Conservation (phyloP, 2,329 filamentous ascomycete genomes). For the Phaeosphaeria sp. region DNA sequence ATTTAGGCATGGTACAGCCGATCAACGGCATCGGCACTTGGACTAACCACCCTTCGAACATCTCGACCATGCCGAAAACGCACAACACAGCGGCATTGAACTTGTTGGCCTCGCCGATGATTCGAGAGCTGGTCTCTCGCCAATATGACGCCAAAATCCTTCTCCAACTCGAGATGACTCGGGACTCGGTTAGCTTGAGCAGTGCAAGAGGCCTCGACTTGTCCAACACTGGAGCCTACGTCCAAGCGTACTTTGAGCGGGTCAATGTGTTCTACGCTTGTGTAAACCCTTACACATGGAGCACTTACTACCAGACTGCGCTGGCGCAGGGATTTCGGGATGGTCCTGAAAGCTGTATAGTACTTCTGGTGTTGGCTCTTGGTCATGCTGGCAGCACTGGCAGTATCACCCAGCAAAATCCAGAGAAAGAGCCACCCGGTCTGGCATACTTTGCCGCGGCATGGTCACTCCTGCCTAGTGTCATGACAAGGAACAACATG, state of each 20-base stretch:
- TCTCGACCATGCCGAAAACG: conserved; percentile 84
- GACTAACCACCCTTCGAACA: conserved; percentile 69
- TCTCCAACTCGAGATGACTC: conserved; percentile 79
- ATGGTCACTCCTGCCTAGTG: conserved; percentile 76
- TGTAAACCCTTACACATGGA: conserved; percentile 83
- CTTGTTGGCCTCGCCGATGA: conserved; percentile 80
- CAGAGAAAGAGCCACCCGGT: conserved; percentile 74
- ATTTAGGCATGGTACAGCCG: conserved; percentile 48
- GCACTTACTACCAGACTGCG: conserved; percentile 75
- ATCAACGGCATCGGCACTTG: conserved; percentile 73
- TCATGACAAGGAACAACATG: conserved; percentile 82
- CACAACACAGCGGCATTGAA: conserved; percentile 83
- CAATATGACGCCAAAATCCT: conserved; percentile 84
- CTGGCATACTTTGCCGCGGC: conserved; percentile 81
- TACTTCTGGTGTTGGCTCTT: conserved; percentile 77
- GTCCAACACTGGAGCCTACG: conserved; percentile 76
- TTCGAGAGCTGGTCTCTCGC: conserved; percentile 76
- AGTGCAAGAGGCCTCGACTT: conserved; percentile 71
- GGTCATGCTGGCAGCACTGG: conserved; percentile 78
- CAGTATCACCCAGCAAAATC: conserved; percentile 75
- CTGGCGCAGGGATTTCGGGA: conserved; percentile 78
- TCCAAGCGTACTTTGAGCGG: conserved; percentile 79
- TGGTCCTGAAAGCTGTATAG: conserved; percentile 82
- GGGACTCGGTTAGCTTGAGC: conserved; percentile 71
- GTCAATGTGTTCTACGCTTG: conserved; percentile 88